Evolutionary conservation across 805 yeast genomes (phyloP), one percentile per base, ranked within the genome.

Genomic region (Cyberlindnera maritima): DNA sequence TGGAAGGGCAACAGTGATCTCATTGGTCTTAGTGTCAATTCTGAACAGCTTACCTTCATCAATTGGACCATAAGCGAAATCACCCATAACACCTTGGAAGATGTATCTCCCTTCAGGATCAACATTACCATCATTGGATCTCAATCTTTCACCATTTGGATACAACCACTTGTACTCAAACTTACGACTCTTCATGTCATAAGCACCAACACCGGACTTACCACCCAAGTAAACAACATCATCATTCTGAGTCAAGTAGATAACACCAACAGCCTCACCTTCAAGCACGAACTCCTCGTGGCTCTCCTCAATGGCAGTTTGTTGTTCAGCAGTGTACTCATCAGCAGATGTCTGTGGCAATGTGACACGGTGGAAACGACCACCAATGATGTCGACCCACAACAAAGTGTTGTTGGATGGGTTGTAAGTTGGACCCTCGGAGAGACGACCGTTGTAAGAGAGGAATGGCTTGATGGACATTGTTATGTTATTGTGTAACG

Each of bases 81-180:
- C 80, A 19, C 73, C 72, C 96, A 90, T 90, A 18, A 91, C 72
- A 1, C 97, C 96, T 41, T 87, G 79, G 77, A 87, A 84, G 42
- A 89, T 75, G 51, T 50, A 52, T 35, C 83, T 75, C 1, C 96
- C 96, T 58, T 78, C 69, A 3, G 87, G 84, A 49, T 88, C 90
- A 35, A 89, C 77, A 39, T 79, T 76, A 0, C 97, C 96, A 61
- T 90, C 97, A 59, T 90, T 90, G 36, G 94, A 84, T 58, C 90
- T 71, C 62, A 77, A 63, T 38, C 64, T 66, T 19, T 40, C 45
- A n/a, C 51, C 49, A 26, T 58, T 57, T 13, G 65, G 58, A 41
- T 75, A 83, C 23, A 66, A 41, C 9, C 62, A 58, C 33, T 69
- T 56, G 44, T 67, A 68, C 31, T 67, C 59, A 64, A 76, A 74